Conservation (phyloP, 176 grass and related monocot genomes). For the Aegilops sharonensis region DNA sequence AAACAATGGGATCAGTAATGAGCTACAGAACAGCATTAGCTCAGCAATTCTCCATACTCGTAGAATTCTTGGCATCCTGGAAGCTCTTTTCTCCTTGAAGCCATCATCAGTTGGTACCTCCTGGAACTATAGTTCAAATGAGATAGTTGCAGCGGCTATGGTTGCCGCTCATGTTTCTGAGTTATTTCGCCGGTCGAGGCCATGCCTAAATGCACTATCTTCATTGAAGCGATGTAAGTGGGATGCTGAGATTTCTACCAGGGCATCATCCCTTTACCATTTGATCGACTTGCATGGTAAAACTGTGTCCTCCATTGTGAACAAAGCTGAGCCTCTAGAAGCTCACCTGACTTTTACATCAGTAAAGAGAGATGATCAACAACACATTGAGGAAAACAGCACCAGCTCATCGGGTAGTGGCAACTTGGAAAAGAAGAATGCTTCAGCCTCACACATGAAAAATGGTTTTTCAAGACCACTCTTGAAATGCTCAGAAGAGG, state of each 20-base stretch:
- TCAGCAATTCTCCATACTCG: constrained; percentile 86
- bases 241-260: constrained; percentile 82
- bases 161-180: constrained; percentile 99
- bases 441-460: constrained; percentile 46
- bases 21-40: constrained; percentile 70
- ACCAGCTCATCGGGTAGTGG: constrained; percentile 31
- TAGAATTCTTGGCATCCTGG: constrained; percentile 91
- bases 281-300: constrained; percentile 97
- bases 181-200: constrained; percentile 82
- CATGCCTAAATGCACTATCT: constrained; percentile 90
- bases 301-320: constrained; percentile 92
- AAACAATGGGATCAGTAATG: constrained; percentile 58
- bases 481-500: constrained; percentile 47
- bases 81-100: constrained; percentile 99
- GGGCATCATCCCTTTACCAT: constrained; percentile 94
- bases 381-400: constrained; percentile 39
- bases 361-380: constrained; percentile 53
- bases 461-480: constrained; percentile 46
- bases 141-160: constrained; percentile 99
- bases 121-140: constrained; percentile 99
- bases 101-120: constrained; percentile 97
- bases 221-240: constrained; percentile 76
- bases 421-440: constrained; percentile 42
- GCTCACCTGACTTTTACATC: constrained; percentile 59
- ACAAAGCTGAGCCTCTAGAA: constrained; percentile 95